Evolutionary conservation across 495 filamentous ascomycete genomes (phyloP).

Genomic region (Aspergillus affinis): DNA sequence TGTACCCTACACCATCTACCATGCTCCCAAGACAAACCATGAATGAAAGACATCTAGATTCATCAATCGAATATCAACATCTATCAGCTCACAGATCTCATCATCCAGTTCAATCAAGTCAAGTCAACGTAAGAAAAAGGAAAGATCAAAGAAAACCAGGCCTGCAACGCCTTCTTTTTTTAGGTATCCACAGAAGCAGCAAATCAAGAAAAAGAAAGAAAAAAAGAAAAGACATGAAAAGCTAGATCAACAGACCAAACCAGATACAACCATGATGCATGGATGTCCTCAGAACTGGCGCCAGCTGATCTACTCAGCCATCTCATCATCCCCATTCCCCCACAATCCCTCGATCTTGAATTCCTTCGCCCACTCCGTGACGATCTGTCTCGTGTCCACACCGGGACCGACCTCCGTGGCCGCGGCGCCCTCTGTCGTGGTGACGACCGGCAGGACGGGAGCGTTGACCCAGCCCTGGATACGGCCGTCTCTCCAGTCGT

Average conservation of each 20-base stretch:
- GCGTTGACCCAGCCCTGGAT: conserved; percentile 91
- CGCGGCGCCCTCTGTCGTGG: conserved; percentile 28
- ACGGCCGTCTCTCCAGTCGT: conserved; percentile 91
- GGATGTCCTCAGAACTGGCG: not conserved
- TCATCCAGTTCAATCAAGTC: not conserved
- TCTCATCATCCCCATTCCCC: conserved; percentile 61
- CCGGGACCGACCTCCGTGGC: conserved; percentile 30
- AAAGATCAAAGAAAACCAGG: not conserved
- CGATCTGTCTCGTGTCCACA: conserved; percentile 78
- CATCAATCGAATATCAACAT: not conserved
- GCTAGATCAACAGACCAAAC: too few relatives aligned
- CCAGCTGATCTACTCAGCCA: conserved; percentile 37
- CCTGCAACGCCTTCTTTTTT: not conserved
- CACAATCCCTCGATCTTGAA: conserved; percentile 96
- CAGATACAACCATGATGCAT: too few relatives aligned
- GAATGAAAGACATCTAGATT: not conserved
- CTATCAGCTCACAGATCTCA: too few relatives aligned
- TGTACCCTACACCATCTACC: not conserved
- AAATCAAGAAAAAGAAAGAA: not conserved
- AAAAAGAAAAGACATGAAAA: not conserved
- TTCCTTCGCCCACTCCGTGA: conserved; percentile 90
- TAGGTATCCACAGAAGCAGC: not conserved
- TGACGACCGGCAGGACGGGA: conserved; percentile 59
- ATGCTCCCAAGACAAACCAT: not conserved
- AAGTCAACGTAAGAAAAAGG: not conserved